A percentile compares a stretch with the other conserved stretches of the same genome.
Evolutionary conservation across 169 alveolate species (phyloP).

Genomic region (Neospora caninum): DNA sequence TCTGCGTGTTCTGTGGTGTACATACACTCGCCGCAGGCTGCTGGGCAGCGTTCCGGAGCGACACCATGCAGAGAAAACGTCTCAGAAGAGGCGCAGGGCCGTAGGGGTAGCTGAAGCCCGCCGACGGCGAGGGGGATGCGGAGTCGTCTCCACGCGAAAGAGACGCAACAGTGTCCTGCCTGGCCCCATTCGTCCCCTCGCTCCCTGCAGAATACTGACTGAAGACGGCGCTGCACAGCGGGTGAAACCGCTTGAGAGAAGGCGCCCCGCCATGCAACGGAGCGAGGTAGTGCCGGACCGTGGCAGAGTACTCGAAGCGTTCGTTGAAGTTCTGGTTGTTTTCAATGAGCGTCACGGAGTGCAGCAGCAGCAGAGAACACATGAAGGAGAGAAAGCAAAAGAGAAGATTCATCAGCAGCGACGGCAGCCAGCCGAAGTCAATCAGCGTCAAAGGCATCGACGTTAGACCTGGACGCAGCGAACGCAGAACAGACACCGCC

Average conservation of each 20-base stretch:
- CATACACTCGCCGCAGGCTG: not conserved
- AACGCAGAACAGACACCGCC: not conserved
- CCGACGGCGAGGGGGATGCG: not conserved
- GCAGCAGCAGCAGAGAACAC: slow-evolving; percentile 43
- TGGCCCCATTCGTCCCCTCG: not conserved
- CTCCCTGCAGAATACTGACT: not conserved
- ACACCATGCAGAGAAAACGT: not conserved
- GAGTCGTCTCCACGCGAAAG: not conserved
- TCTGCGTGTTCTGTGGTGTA: not conserved
- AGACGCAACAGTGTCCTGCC: not conserved
- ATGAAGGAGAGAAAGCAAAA: slow-evolving; percentile 34
- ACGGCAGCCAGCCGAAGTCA: slow-evolving; percentile 21
- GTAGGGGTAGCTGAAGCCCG: not conserved
- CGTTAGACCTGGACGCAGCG: slow-evolving; percentile 39
- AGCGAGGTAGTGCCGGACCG: slow-evolving; percentile 33
- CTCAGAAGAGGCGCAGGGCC: slow-evolving; percentile 2
- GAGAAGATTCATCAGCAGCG: slow-evolving; percentile 11
- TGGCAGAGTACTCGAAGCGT: slow-evolving; percentile 59
- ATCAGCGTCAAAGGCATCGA: slow-evolving; percentile 49
- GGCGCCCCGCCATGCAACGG: not conserved
- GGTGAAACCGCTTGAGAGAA: not conserved
- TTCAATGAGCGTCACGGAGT: slow-evolving; percentile 46
- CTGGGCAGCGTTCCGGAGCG: not conserved
- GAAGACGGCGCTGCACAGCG: not conserved
- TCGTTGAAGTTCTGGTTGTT: slow-evolving; percentile 33